A percentile compares a stretch with the other conserved stretches of the same genome.
These are phyloP conservation scores for Aspergillus asperescens DNA, from an alignment of 495 filamentous ascomycete genomes.

Conservation along the genomic window DNA sequence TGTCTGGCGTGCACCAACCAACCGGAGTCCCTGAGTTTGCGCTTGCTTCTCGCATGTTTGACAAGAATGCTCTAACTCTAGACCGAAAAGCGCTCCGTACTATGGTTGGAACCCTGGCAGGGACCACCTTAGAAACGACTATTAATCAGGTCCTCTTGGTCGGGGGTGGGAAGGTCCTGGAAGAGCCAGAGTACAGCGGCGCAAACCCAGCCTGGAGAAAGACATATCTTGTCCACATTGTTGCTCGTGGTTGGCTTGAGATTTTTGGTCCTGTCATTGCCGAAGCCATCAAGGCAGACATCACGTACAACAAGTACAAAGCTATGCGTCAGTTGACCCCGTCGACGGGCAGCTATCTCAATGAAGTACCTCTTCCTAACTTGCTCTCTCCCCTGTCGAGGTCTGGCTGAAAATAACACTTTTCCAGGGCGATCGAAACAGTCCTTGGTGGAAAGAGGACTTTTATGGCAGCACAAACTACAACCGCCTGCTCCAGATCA, in stretches of 20 bases:
- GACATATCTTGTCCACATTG: constrained; percentile 35
- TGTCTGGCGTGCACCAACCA: constrained; percentile 25
- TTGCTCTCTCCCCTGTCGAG: background rate
- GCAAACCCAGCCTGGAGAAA: constrained; percentile 44
- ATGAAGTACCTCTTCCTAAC: constrained; percentile 25
- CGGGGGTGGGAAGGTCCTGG: constrained; percentile 34
- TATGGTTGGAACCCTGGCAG: constrained; percentile 29
- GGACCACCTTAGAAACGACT: constrained; percentile 22
- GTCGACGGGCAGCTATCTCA: constrained; percentile 35
- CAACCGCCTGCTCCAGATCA: constrained; percentile 35
- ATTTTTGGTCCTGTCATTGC: constrained; percentile 32
- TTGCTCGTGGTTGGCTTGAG: constrained; percentile 30
- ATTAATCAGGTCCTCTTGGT: constrained; percentile 30
- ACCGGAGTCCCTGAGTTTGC: constrained; percentile 19
- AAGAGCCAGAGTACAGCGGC: constrained; percentile 25
- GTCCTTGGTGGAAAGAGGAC: constrained; percentile 16
- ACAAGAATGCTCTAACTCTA: constrained; percentile 25
- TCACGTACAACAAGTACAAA: constrained; percentile 48
- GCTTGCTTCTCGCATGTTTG: constrained; percentile 36
- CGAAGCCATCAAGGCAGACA: constrained; percentile 35
- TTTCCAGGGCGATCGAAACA: constrained; percentile 14
- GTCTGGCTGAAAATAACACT: background rate
- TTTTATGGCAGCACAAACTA: constrained; percentile 29
- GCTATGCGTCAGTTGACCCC: constrained; percentile 35
- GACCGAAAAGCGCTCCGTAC: constrained; percentile 17